These are phyloP conservation scores for Leucoagaricus sp. DNA, from an alignment of 1,284 basidiomycete genomes.

Conservation along the genomic window DNA sequence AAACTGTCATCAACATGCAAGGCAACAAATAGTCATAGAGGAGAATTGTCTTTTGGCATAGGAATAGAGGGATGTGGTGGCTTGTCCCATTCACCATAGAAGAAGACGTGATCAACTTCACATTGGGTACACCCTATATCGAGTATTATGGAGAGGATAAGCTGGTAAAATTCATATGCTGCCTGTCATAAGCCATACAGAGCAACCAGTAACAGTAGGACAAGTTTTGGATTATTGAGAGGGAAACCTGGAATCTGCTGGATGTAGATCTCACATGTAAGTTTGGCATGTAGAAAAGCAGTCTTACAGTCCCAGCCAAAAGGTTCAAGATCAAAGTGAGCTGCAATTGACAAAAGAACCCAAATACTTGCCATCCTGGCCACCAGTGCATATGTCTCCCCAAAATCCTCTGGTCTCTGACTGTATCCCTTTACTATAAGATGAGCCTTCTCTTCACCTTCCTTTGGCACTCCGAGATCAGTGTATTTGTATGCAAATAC, in stretches of 20 bases:
- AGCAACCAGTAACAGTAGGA: conserved; percentile 13
- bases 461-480: conserved; percentile 19
- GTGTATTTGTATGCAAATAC: conserved; percentile 31
- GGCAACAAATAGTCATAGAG: neutral
- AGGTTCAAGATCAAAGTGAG: conserved; percentile 11
- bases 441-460: conserved; percentile 30
- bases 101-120: conserved; percentile 19
- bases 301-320: conserved; percentile 27
- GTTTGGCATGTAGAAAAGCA: conserved; percentile 33
- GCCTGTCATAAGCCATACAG: conserved; percentile 36
- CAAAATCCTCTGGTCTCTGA: conserved; percentile 29
- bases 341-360: conserved; percentile 25
- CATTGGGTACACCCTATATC: conserved; percentile 19
- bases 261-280: conserved; percentile 32
- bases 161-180: conserved; percentile 26
- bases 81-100: conserved; percentile 3
- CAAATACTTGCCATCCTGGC: conserved; percentile 30
- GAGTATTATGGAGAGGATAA: conserved; percentile 19
- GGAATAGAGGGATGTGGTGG: conserved; percentile 14
- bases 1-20: conserved; percentile 14
- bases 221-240: neutral
- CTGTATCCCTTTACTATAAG: conserved; percentile 37
- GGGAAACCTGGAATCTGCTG: conserved; percentile 28
- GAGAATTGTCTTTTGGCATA: conserved; percentile 9
- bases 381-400: conserved; percentile 39